Evolutionary conservation across 306 rosid species (phyloP).

Genomic region (Echinosophora koreensis): DNA sequence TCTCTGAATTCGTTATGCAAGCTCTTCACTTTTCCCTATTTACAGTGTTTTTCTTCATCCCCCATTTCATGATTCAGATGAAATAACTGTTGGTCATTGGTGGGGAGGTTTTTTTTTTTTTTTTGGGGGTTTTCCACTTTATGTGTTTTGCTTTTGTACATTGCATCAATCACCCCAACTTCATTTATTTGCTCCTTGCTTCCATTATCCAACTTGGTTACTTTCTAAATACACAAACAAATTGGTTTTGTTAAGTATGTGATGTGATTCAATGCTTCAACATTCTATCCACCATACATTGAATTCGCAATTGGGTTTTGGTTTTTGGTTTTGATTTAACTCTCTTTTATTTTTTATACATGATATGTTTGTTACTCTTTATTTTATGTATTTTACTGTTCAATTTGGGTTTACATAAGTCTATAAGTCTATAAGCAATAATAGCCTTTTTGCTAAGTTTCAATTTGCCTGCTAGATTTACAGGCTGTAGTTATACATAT

Average conservation of each 20-base stretch:
- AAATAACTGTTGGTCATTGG: background rate
- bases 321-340: conserved; percentile 39
- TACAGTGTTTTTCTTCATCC: background rate
- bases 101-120: background rate
- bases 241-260: conserved; percentile 1
- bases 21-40: background rate
- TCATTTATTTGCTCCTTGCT: background rate
- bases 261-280: background rate
- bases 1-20: background rate
- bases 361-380: background rate
- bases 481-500: conserved; percentile 40
- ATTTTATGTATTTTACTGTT: background rate
- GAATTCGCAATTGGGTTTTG: conserved; percentile 27
- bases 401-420: conserved; percentile 13
- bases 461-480: conserved; percentile 26
- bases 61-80: conserved; percentile 38
- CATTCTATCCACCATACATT: background rate
- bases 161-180: background rate
- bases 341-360: conserved; percentile 11
- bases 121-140: background rate
- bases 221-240: conserved; percentile 8
- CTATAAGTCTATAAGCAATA: background rate
- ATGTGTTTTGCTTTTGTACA: background rate
- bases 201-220: conserved; percentile 32
- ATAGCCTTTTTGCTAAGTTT: conserved; percentile 3